A percentile compares a stretch with the other conserved stretches of the same genome.
These are phyloP conservation scores for Myriosclerotinia curreyana DNA, from an alignment of 2,329 filamentous ascomycete genomes.

Conservation along the genomic window DNA sequence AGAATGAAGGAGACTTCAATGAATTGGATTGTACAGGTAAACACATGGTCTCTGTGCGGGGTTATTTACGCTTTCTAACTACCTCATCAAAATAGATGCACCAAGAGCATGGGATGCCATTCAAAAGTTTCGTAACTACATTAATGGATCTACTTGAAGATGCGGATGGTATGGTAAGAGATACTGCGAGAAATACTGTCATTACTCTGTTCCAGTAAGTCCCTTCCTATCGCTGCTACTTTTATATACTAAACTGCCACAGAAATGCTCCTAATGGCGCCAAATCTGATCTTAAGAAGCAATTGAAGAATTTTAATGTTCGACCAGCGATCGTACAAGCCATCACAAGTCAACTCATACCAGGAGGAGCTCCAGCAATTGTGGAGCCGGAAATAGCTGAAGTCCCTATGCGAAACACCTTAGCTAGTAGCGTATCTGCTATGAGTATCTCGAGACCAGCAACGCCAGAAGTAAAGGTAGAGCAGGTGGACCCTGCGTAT, in stretches of 20 bases:
- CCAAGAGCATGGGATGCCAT: conserved; percentile 72
- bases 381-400: conserved; percentile 36
- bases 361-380: conserved; percentile 42
- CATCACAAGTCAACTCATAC: conserved; percentile 71
- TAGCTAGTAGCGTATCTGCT: conserved; percentile 54
- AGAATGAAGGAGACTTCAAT: conserved; percentile 82
- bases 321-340: conserved; percentile 80
- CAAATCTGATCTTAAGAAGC: conserved; percentile 84
- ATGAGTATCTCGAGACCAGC: conserved; percentile 45
- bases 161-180: conserved; percentile 81
- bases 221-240: neutral
- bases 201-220: conserved; percentile 79
- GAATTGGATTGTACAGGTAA: conserved; percentile 77
- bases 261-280: conserved; percentile 77
- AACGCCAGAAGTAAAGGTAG: conserved; percentile 64
- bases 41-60: conserved; percentile 25
- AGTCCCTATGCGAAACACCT: conserved; percentile 45
- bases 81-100: conserved; percentile 60
- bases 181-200: conserved; percentile 76
- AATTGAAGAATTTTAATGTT: conserved; percentile 80
- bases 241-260: conserved; percentile 21
- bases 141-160: conserved; percentile 88
- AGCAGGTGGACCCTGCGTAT: conserved; percentile 75
- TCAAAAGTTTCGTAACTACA: conserved; percentile 76
- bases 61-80: conserved; percentile 5